Conservation (phyloP, 1,284 basidiomycete genomes). For the Hymenochaete sp. region DNA sequence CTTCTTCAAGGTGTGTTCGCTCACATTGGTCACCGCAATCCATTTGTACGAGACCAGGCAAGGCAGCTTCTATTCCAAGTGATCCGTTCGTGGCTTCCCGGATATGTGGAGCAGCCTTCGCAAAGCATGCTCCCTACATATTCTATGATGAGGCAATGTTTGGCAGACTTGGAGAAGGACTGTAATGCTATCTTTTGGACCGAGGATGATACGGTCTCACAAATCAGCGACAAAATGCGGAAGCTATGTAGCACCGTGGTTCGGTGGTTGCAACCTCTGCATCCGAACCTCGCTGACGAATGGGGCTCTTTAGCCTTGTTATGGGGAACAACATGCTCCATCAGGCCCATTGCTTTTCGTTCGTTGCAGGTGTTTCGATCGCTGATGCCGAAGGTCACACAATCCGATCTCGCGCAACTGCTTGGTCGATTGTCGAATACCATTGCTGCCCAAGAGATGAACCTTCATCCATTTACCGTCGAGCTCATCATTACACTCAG, state of each 20-base stretch:
- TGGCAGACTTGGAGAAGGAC: slow-evolving; percentile 52
- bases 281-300: slow-evolving; percentile 57
- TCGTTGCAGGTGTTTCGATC: slow-evolving; percentile 89
- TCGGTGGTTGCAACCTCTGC: slow-evolving; percentile 60
- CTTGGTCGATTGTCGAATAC: slow-evolving; percentile 82
- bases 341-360: slow-evolving; percentile 79
- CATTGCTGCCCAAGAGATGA: slow-evolving; percentile 66
- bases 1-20: slow-evolving; percentile 79
- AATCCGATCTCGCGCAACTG: slow-evolving; percentile 70
- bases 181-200: slow-evolving; percentile 61
- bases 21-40: slow-evolving; percentile 73
- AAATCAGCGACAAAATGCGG: slow-evolving; percentile 60
- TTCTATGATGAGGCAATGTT: slow-evolving; percentile 39
- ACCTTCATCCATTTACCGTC: slow-evolving; percentile 75
- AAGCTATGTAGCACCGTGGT: slow-evolving; percentile 60
- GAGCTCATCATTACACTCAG: slow-evolving; percentile 79
- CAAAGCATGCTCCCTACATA: slow-evolving; percentile 40
- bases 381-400: slow-evolving; percentile 65
- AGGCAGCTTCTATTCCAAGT: slow-evolving; percentile 74
- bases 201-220: slow-evolving; percentile 51
- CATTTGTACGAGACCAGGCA: slow-evolving; percentile 63
- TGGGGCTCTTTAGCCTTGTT: slow-evolving; percentile 78
- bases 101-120: slow-evolving; percentile 58
- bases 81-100: slow-evolving; percentile 69
- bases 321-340: slow-evolving; percentile 86